Evolutionary conservation across 164 flowering plant species (phyloP), one percentile per base, ranked within the genome.

Genomic region (Chloranthus sessilifolius): DNA sequence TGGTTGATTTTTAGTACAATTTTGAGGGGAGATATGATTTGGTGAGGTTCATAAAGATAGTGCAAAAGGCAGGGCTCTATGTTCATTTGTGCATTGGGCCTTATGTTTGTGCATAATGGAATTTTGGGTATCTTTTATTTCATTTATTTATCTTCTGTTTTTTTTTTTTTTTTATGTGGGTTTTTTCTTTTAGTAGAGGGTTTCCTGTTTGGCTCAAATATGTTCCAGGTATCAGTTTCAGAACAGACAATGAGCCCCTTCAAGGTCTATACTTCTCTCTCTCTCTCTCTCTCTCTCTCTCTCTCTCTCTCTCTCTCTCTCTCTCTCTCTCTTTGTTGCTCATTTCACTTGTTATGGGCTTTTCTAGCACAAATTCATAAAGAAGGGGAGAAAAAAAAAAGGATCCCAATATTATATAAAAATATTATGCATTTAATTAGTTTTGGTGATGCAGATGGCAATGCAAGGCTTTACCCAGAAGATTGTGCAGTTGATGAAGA

Each of bases 141-240:
- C 22, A n/a, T 51, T 33, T 38, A 23, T 27, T 12, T 43, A 9
- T 42, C 17, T 30, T 39, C 19, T 31, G 4, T 29, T 49, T 45
- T 15, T 8, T 30, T 33, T 51, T 27, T 31, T 28, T 42, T 28
- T 16, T 16, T 10, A 34, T 44, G 53, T 21, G 22, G 51, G 50
- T n/a, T n/a, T n/a, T n/a, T 29, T 30, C 19, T 20, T 46, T 29
- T n/a, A 61, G 61, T 61, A 87, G 98, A 25, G 98, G 98, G 17
- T 82, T 91, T 66, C 98, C 98, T 44, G 82, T 91, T 27, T 91
- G 98, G 98, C 69, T 91, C 59, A 82, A 88, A 68, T 78, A 75
- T 66, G 81, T 80, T 31, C 96, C 95, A 27, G 95, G 90, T 5
- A 72, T 85, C 56, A 70, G 77, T 55, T 79, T 87, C 63, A 63